phyloP scores from a whole-genome alignment of 768 basidiomycete genomes.

The Lactifluus volemus region DNA sequence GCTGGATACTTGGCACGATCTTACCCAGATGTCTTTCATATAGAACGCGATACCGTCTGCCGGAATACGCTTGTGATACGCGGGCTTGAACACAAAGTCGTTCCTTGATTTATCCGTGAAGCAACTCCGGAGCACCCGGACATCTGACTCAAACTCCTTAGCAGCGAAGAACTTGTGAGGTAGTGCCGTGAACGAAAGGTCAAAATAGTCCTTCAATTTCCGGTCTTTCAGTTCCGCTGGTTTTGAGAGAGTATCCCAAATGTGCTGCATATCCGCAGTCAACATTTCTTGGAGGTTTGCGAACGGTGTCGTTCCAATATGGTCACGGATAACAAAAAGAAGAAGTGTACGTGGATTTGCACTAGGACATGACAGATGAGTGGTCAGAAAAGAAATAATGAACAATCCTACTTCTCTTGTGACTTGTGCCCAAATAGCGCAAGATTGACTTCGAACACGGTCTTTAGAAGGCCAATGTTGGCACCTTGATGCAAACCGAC shows the following conservation, averaged over 20 bases:
- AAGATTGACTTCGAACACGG: conserved; percentile 97
- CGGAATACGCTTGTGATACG: conserved; percentile 95
- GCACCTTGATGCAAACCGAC: conserved; percentile 98
- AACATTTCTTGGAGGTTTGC: conserved; percentile 83
- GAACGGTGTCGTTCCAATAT: conserved; percentile 87
- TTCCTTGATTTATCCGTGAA: conserved; percentile 62
- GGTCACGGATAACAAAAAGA: conserved; percentile 98
- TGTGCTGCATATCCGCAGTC: conserved; percentile 76
- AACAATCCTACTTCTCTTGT: conserved; percentile 38
- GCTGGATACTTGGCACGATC: conserved; percentile 24
- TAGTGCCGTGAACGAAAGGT: conserved; percentile 84
- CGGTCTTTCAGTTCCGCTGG: conserved; percentile 73
- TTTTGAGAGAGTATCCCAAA: conserved; percentile 91
- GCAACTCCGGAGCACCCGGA: conserved; percentile 59
- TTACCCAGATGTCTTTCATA: conserved; percentile 96
- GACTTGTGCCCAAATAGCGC: conserved; percentile 81
- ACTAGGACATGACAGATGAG: conserved; percentile 25
- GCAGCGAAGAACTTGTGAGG: conserved; percentile 93
- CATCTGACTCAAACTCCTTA: conserved; percentile 80
- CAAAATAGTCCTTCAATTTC: conserved; percentile 87
- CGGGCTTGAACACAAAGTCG: conserved; percentile 82
- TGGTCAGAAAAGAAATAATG: not conserved
- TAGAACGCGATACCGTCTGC: conserved; percentile 96
- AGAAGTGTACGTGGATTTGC: conserved; percentile 80
- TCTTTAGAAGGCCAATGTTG: conserved; percentile 98